These are phyloP conservation scores for Hypoxylon sp. DNA, from an alignment of 2,329 filamentous ascomycete genomes.

Conservation along the genomic window DNA sequence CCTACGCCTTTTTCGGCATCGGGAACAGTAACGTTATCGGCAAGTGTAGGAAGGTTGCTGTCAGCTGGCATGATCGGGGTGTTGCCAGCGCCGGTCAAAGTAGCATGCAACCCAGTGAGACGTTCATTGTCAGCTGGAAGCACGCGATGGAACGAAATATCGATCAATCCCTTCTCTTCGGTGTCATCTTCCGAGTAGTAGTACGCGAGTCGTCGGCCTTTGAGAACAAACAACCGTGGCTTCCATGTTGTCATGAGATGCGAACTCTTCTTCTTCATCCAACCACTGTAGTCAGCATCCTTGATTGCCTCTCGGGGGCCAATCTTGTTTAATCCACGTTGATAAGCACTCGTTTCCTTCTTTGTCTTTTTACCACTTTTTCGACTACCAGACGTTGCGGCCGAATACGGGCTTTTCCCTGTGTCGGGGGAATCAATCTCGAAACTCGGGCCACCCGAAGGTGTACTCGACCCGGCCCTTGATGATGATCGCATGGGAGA, in stretches of 20 bases:
- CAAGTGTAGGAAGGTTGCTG: constrained; percentile 56
- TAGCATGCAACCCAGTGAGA: constrained; percentile 89
- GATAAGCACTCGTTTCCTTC: constrained; percentile 95
- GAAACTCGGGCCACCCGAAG: constrained; percentile 73
- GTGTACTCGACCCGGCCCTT: constrained; percentile 78
- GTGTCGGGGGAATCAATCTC: constrained; percentile 79
- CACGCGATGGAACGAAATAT: constrained; percentile 98
- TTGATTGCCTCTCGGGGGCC: constrained; percentile 83
- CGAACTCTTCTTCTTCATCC: constrained; percentile 99
- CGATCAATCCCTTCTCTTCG: constrained; percentile 93
- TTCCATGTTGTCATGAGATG: constrained; percentile 99
- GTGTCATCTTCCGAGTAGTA: constrained; percentile 95
- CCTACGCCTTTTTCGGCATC: constrained; percentile 57
- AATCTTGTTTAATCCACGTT: constrained; percentile 83
- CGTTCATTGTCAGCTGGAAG: constrained; percentile 91
- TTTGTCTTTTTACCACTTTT: constrained; percentile 74
- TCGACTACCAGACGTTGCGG: constrained; percentile 57
- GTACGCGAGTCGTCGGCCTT: constrained; percentile 89
- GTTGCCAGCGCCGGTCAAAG: constrained; percentile 84
- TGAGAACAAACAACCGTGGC: constrained; percentile 91
- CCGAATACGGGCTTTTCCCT: constrained; percentile 63
- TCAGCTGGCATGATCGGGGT: constrained; percentile 65
- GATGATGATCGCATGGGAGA: constrained; percentile 70
- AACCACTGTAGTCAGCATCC: constrained; percentile 91
- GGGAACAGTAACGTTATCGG: constrained; percentile 52